phyloP scores from a whole-genome alignment of 495 filamentous ascomycete species.

The Aspergillus heteromorphus region DNA sequence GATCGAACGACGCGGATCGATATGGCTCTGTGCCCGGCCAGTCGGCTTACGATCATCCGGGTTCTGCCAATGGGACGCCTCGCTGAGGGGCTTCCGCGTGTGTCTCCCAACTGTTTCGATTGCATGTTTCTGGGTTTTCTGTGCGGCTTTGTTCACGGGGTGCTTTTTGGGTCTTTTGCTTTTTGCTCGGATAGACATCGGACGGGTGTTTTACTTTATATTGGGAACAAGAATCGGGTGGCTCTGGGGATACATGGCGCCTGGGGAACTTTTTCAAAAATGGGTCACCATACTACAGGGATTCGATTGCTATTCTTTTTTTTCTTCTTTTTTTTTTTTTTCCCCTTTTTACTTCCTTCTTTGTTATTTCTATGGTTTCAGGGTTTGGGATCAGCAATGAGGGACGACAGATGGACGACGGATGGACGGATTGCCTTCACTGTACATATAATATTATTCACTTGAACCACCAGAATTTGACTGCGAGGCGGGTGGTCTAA shows the following conservation, averaged over 20 bases:
- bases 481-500: background rate
- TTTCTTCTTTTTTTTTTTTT: no score
- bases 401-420: background rate
- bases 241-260: conserved; percentile 27
- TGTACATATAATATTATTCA: conserved; percentile 19
- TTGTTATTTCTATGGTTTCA: conserved; percentile 4
- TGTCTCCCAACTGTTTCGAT: background rate
- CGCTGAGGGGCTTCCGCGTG: conserved; percentile 18
- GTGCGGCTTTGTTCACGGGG: conserved; percentile 13
- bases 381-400: conserved; percentile 1
- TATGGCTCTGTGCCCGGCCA: conserved; percentile 27
- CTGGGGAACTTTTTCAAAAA: conserved; percentile 21
- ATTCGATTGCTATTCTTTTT: conserved; percentile 16
- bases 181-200: conserved; percentile 22
- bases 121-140: conserved; percentile 9
- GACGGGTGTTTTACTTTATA: conserved; percentile 21
- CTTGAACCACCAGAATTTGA: background rate
- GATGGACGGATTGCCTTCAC: conserved; percentile 9
- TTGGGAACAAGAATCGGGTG: conserved; percentile 18
- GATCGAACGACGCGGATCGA: conserved; percentile 28
- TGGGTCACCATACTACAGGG: conserved; percentile 15
- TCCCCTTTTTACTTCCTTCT: no score
- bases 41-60: conserved; percentile 26
- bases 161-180: background rate
- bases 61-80: conserved; percentile 32